phyloP scores from a whole-genome alignment of 129 eudicot species.

The Heracleum sosnowskyi region DNA sequence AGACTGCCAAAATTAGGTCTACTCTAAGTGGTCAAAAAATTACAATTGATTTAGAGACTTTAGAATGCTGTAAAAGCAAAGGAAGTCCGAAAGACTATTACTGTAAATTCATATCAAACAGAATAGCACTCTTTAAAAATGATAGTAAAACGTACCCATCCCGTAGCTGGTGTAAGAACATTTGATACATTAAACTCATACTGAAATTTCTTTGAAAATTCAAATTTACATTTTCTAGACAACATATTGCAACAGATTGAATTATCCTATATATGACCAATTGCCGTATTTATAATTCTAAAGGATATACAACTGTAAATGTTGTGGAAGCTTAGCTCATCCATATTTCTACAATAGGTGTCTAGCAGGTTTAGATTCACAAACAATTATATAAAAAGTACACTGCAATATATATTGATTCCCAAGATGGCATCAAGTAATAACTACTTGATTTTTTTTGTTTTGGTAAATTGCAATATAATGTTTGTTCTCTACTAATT shows the following conservation, averaged over 20 bases:
- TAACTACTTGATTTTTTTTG: no score
- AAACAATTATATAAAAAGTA: no score
- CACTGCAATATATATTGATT: no score
- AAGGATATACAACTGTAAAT: neutral
- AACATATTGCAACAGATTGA: neutral
- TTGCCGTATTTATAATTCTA: no score
- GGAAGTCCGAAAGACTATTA: neutral
- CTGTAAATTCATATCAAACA: neutral
- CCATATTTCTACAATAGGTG: neutral
- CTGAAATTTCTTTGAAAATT: neutral
- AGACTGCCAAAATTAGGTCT: neutral
- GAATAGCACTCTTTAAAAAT: no score
- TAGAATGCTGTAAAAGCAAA: neutral
- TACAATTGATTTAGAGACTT: no score
- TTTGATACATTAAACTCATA: no score
- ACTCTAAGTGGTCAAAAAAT: neutral
- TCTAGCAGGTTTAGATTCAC: no score
- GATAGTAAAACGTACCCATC: neutral
- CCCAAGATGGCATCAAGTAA: no score
- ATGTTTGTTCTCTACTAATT: no score
- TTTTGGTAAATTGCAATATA: no score
- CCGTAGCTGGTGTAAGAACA: neutral
- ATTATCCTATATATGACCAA: neutral
- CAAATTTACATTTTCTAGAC: no score
- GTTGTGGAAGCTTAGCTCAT: neutral